These are phyloP conservation scores for Penicillium sp. DNA, from an alignment of 2,329 filamentous ascomycete genomes.

Conservation along the genomic window DNA sequence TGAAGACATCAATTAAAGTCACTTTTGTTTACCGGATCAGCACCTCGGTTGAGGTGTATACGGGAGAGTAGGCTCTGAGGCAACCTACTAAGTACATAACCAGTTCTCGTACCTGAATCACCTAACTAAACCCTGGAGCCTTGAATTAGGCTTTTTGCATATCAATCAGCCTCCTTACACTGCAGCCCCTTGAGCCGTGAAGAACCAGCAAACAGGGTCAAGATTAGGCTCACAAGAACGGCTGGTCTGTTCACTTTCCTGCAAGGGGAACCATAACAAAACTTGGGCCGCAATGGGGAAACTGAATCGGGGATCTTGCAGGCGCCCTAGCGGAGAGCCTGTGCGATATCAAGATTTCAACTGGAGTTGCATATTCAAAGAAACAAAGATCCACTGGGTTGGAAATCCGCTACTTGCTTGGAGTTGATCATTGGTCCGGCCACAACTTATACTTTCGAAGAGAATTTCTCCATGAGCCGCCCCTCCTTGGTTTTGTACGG, in stretches of 20 bases:
- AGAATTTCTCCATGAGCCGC: neutral
- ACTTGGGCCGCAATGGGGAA: neutral
- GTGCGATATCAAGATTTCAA: neutral
- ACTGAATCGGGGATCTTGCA: conserved; percentile 15
- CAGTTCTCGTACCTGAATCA: neutral
- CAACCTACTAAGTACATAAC: no score
- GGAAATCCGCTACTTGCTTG: neutral
- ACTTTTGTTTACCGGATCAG: neutral
- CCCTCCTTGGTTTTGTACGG: neutral
- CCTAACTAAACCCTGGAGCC: neutral
- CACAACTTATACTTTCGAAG: neutral
- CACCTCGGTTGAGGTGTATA: no score
- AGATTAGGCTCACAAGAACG: conserved; percentile 14
- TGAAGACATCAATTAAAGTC: neutral
- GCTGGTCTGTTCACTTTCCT: conserved; percentile 22
- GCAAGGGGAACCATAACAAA: conserved; percentile 16
- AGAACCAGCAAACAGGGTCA: conserved; percentile 2
- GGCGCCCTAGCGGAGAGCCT: neutral
- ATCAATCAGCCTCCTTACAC: conserved; percentile 17
- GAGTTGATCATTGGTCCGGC: neutral
- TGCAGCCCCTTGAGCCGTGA: conserved; percentile 12
- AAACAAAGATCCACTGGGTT: neutral
- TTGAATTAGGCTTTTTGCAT: conserved; percentile 7
- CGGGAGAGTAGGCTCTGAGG: neutral
- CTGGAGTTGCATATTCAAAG: neutral